Percentiles rank a stretch among this genome's conserved stretches.
Conservation (phyloP, 768 basidiomycete species). For the Trichaptum fuscoviolaceum region DNA sequence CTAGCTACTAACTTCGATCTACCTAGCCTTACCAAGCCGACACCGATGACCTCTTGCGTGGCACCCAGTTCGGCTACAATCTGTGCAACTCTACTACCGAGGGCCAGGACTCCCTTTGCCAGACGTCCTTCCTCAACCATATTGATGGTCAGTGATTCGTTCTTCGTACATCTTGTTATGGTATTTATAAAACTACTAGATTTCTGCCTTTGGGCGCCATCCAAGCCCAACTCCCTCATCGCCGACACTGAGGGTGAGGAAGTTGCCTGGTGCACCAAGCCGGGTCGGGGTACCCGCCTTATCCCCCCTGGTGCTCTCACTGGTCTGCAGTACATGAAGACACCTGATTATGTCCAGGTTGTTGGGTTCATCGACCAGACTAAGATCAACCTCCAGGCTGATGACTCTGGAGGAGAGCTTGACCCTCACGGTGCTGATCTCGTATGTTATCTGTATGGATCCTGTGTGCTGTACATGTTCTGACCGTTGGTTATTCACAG, state of each 20-base stretch:
- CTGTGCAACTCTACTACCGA: constrained; percentile 63
- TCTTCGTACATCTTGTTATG: background rate
- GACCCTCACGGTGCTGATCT: constrained; percentile 72
- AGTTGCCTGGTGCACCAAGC: constrained; percentile 76
- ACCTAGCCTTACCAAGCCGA: constrained; percentile 50
- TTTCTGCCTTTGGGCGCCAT: constrained; percentile 65
- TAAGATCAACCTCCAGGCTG: constrained; percentile 41
- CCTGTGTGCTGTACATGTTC: too few species aligned
- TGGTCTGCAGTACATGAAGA: constrained; percentile 61
- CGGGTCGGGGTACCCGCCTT: constrained; percentile 62
- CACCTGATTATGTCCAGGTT: constrained; percentile 54
- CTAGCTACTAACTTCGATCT: background rate
- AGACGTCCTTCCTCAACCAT: constrained; percentile 63
- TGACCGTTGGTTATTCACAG: constrained; percentile 23
- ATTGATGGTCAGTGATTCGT: constrained; percentile 31
- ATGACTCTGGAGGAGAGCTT: constrained; percentile 72
- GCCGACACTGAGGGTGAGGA: constrained; percentile 64
- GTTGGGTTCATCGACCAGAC: constrained; percentile 63
- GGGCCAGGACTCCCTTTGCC: constrained; percentile 58
- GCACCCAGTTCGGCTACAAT: constrained; percentile 61
- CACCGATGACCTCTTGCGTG: constrained; percentile 38
- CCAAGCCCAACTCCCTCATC: constrained; percentile 46
- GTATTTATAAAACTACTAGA: constrained; percentile 39
- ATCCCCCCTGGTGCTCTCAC: constrained; percentile 62
- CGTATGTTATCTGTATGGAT: constrained; percentile 24